Evolutionary conservation across 306 rosid species (phyloP).

Genomic region (Medicago lupulina): DNA sequence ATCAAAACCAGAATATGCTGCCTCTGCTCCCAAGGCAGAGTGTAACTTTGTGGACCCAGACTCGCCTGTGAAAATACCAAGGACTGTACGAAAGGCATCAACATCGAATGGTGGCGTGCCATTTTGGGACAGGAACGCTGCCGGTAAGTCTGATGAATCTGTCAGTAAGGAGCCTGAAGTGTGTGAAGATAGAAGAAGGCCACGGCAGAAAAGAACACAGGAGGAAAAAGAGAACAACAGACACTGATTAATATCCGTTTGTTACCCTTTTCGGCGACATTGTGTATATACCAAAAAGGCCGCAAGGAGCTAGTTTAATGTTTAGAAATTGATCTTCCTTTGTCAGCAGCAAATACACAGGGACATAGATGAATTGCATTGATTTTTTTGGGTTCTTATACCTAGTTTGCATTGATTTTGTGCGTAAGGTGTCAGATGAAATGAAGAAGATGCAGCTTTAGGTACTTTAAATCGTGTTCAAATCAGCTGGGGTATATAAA

Average conservation of each 20-base stretch:
- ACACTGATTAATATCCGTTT: constrained; percentile 40
- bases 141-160: constrained; percentile 57
- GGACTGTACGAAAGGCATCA: constrained; percentile 58
- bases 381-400: neutral
- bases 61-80: constrained; percentile 60
- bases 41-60: constrained; percentile 47
- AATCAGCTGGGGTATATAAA: neutral
- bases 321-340: neutral
- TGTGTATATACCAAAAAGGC: constrained; percentile 5
- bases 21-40: constrained; percentile 52
- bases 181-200: constrained; percentile 56
- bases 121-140: constrained; percentile 73
- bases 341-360: constrained; percentile 23
- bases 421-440: neutral
- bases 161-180: constrained; percentile 50
- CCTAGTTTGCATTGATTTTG: neutral
- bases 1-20: constrained; percentile 48
- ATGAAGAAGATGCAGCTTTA: neutral
- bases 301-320: neutral
- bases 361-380: neutral
- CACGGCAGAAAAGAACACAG: constrained; percentile 48
- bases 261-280: constrained; percentile 8
- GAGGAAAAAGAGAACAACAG: constrained; percentile 87
- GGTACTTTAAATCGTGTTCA: neutral
- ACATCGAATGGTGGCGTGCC: constrained; percentile 47